Percentiles rank a stretch among this genome's conserved stretches.
Evolutionary conservation across 108 stramenopile genomes (phyloP).

Genomic region (Phaeodactylum tricornutum): DNA sequence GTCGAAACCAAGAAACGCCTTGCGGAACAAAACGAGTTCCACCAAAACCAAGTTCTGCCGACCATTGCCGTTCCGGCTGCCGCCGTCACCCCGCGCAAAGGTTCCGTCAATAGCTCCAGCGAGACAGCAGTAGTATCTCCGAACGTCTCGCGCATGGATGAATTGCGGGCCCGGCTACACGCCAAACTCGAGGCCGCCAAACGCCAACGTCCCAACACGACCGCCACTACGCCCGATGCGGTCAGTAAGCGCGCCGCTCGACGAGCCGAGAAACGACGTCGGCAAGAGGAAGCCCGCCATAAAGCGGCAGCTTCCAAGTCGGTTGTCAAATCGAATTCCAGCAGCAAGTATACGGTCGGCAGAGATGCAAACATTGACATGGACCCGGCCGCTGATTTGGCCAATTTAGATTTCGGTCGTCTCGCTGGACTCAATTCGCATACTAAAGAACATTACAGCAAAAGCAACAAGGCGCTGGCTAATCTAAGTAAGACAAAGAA

Average conservation of each 20-base stretch:
- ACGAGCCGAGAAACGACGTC: slow-evolving; percentile 61
- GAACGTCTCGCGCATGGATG: slow-evolving; percentile 68
- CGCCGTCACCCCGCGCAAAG: slow-evolving; percentile 22
- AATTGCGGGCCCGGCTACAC: slow-evolving; percentile 63
- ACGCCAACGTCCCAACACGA: slow-evolving; percentile 40
- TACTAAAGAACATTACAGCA: slow-evolving; percentile 15
- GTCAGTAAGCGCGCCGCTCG: slow-evolving; percentile 84
- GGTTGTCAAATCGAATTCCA: slow-evolving; percentile 17
- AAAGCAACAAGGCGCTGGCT: slow-evolving; percentile 59
- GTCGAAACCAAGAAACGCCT: slow-evolving; percentile 55
- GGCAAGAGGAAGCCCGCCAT: slow-evolving; percentile 61
- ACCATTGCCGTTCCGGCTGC: slow-evolving; percentile 11
- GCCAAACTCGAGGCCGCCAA: slow-evolving; percentile 73
- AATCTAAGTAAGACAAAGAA: slow-evolving; percentile 69
- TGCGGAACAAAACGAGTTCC: slow-evolving; percentile 30
- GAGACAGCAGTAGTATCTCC: slow-evolving; percentile 5
- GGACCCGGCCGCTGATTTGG: slow-evolving; percentile 37
- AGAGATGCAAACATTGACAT: background rate
- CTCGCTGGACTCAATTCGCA: slow-evolving; percentile 59
- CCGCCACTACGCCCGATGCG: slow-evolving; percentile 24
- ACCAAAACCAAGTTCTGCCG: too few species aligned
- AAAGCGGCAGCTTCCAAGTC: slow-evolving; percentile 27
- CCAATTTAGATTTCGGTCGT: slow-evolving; percentile 64
- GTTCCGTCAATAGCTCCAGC: background rate
- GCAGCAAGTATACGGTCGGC: slow-evolving; percentile 10